phyloP scores from a whole-genome alignment of 2,329 filamentous ascomycete genomes.

The Curvularia sp. region DNA sequence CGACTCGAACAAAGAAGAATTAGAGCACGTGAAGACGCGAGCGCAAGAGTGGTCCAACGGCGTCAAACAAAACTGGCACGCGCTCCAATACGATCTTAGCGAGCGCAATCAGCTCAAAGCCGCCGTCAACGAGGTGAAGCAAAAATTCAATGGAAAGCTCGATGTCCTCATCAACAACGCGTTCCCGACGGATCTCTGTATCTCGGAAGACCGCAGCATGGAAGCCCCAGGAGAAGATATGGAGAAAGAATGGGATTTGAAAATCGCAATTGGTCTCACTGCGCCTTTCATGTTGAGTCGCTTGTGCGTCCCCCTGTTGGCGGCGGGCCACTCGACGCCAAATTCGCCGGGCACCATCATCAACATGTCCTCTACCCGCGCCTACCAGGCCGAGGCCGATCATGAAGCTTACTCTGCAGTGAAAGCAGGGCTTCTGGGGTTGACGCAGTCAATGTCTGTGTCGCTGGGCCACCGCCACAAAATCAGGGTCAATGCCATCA shows the following conservation, averaged over 20 bases:
- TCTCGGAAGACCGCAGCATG: constrained; percentile 37
- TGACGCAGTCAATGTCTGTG: constrained; percentile 59
- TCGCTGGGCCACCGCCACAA: constrained; percentile 54
- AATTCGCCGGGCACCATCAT: constrained; percentile 48
- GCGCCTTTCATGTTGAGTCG: constrained; percentile 45
- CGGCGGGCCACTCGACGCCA: constrained; percentile 24
- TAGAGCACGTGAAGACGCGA: constrained; percentile 47
- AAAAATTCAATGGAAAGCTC: constrained; percentile 45
- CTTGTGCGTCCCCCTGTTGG: constrained; percentile 43
- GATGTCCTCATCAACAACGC: constrained; percentile 50
- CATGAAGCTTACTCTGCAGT: constrained; percentile 60
- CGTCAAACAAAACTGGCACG: constrained; percentile 25
- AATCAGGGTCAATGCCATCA: constrained; percentile 59
- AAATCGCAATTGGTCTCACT: constrained; percentile 46
- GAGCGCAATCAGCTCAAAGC: constrained; percentile 49
- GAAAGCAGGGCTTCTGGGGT: constrained; percentile 60
- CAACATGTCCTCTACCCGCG: constrained; percentile 60
- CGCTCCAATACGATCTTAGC: constrained; percentile 51
- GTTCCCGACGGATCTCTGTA: constrained; percentile 39
- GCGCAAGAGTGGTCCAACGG: constrained; percentile 38
- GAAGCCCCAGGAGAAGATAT: constrained; percentile 42
- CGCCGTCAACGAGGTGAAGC: constrained; percentile 47
- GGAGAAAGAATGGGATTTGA: constrained; percentile 46
- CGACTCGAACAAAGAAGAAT: constrained; percentile 54
- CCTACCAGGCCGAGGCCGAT: constrained; percentile 58